Conservation (phyloP, 2,329 filamentous ascomycete genomes). For the Paecilomyces variotii region DNA sequence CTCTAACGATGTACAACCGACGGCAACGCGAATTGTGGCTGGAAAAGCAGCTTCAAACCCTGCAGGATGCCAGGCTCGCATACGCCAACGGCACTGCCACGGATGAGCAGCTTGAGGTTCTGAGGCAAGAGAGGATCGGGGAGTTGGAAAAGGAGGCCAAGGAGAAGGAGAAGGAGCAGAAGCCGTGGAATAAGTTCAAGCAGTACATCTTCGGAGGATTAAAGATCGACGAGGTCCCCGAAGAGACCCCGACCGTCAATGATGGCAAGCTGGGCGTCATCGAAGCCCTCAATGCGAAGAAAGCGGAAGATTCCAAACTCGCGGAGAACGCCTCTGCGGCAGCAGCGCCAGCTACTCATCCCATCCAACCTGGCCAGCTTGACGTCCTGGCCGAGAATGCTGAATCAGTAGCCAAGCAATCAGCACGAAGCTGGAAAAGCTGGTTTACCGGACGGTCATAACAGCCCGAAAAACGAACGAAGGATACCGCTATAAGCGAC, state of each 20-base stretch:
- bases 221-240: constrained; percentile 24
- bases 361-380: constrained; percentile 19
- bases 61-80: constrained; percentile 37
- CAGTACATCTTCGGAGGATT: constrained; percentile 30
- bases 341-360: constrained; percentile 1
- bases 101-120: constrained; percentile 34
- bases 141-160: constrained; percentile 34
- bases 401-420: constrained; percentile 27
- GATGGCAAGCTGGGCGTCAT: constrained; percentile 19
- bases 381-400: constrained; percentile 28
- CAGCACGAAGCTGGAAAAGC: constrained; percentile 30
- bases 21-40: constrained; percentile 56
- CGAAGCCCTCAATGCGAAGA: constrained; percentile 29
- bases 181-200: constrained; percentile 31
- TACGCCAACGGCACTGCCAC: constrained; percentile 32
- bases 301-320: constrained; percentile 15
- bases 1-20: constrained; percentile 61
- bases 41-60: constrained; percentile 37
- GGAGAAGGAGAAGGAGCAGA: constrained; percentile 31
- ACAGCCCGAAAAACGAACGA: background rate
- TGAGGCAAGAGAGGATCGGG: constrained; percentile 37
- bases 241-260: background rate
- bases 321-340: background rate
- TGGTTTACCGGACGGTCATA: constrained; percentile 32
- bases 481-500: background rate